Conservation (phyloP, 768 basidiomycete species). For the Symmetrospora coprosmae region DNA sequence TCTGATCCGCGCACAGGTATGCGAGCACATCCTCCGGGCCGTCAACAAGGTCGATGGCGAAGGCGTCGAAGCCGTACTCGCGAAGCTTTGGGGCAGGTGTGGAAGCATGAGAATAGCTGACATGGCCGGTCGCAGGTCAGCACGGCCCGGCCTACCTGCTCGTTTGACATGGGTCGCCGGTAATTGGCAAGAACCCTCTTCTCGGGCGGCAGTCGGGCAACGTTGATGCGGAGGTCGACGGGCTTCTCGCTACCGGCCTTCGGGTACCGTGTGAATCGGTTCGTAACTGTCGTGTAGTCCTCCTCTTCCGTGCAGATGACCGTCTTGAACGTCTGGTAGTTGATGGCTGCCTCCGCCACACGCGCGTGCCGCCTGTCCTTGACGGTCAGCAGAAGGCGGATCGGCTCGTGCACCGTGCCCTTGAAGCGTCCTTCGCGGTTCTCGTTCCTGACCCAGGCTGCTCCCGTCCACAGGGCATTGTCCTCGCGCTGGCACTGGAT, state of each 20-base stretch:
- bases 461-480: conserved; percentile 49
- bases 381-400: conserved; percentile 56
- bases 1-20: conserved; percentile 52
- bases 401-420: conserved; percentile 74
- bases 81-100: conserved; percentile 48
- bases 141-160: conserved; percentile 44
- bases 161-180: conserved; percentile 26
- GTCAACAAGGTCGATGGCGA: conserved; percentile 63
- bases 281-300: conserved; percentile 56
- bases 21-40: conserved; percentile 61
- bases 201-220: neutral
- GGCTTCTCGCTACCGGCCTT: conserved; percentile 39
- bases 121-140: too few relatives aligned
- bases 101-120: neutral
- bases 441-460: conserved; percentile 58
- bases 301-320: conserved; percentile 71
- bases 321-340: conserved; percentile 51
- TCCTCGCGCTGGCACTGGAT: conserved; percentile 38
- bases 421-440: conserved; percentile 56
- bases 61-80: conserved; percentile 58
- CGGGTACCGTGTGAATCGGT: conserved; percentile 39
- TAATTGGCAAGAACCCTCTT: neutral
- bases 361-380: conserved; percentile 50
- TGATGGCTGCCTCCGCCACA: conserved; percentile 63
- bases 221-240: conserved; percentile 26